These are phyloP conservation scores for Salmacisia buchloeana DNA, from an alignment of 1,284 basidiomycete species.

Conservation along the genomic window DNA sequence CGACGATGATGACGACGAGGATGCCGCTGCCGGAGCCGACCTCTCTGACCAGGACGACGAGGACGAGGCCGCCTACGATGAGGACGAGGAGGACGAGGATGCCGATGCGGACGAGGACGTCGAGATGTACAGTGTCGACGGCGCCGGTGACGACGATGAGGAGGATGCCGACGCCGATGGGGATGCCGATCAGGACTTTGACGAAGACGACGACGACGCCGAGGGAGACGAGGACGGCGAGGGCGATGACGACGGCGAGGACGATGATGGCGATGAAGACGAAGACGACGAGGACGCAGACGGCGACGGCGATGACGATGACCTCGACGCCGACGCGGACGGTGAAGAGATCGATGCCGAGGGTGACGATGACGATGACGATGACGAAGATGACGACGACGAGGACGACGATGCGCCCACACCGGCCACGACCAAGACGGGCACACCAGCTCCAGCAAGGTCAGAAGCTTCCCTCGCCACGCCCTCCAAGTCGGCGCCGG, in stretches of 20 bases:
- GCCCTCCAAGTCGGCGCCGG: constrained; percentile 1
- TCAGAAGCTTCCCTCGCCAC: neutral
- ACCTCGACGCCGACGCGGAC: neutral
- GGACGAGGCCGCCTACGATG: constrained; percentile 12
- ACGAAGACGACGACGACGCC: constrained; percentile 12
- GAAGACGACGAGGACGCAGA: constrained; percentile 4
- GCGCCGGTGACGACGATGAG: constrained; percentile 15
- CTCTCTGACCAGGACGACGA: constrained; percentile 21
- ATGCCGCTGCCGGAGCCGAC: constrained; percentile 18
- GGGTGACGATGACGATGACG: constrained; percentile 1
- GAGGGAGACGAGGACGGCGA: constrained; percentile 13
- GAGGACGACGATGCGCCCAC: constrained; percentile 8
- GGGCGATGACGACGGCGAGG: constrained; percentile 13
- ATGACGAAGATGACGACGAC: constrained; percentile 18
- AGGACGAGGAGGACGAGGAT: constrained; percentile 14
- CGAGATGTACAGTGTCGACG: constrained; percentile 15
- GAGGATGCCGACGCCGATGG: constrained; percentile 13
- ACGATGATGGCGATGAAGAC: constrained; percentile 11
- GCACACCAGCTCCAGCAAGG: neutral
- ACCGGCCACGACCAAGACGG: neutral
- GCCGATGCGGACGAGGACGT: constrained; percentile 18
- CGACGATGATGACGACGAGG: constrained; percentile 27
- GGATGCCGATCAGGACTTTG: constrained; percentile 4
- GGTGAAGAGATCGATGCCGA: neutral
- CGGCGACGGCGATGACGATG: neutral